Evolutionary conservation across 148 eudicot genomes (phyloP).

Genomic region (Drosera capensis): DNA sequence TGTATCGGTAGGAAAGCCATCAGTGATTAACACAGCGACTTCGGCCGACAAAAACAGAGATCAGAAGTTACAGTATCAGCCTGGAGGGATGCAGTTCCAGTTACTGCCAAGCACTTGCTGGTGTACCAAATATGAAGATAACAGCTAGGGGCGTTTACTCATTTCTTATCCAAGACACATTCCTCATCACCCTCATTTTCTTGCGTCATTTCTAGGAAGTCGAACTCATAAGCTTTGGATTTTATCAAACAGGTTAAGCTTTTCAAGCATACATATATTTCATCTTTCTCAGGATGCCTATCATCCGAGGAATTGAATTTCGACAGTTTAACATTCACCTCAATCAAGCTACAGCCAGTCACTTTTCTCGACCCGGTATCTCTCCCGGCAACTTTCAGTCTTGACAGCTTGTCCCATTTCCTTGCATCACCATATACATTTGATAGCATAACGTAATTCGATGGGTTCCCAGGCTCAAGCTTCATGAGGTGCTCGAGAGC

Average conservation of each 20-base stretch:
- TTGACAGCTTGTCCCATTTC: constrained; percentile 43
- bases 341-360: constrained; percentile 59
- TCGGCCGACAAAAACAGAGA: too few species aligned
- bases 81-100: too few species aligned
- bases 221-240: constrained; percentile 9
- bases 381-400: constrained; percentile 49
- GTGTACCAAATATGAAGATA: too few species aligned
- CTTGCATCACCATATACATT: constrained; percentile 50
- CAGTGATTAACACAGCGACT: too few species aligned
- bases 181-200: too few species aligned
- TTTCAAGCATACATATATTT: constrained; percentile 30
- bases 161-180: too few species aligned
- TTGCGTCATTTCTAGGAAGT: too few species aligned
- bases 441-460: constrained; percentile 46
- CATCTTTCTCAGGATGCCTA: constrained; percentile 38
- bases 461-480: constrained; percentile 58
- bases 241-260: constrained; percentile 25
- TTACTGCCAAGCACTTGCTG: too few species aligned
- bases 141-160: too few species aligned
- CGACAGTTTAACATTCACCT: constrained; percentile 29
- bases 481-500: constrained; percentile 40
- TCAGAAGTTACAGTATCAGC: too few species aligned
- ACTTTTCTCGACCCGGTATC: constrained; percentile 36
- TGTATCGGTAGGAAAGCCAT: too few species aligned
- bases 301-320: constrained; percentile 62